Percentiles rank a stretch among this genome's conserved stretches.
Evolutionary conservation across 164 flowering plant species (phyloP).

Genomic region (Brasenia schreberi): DNA sequence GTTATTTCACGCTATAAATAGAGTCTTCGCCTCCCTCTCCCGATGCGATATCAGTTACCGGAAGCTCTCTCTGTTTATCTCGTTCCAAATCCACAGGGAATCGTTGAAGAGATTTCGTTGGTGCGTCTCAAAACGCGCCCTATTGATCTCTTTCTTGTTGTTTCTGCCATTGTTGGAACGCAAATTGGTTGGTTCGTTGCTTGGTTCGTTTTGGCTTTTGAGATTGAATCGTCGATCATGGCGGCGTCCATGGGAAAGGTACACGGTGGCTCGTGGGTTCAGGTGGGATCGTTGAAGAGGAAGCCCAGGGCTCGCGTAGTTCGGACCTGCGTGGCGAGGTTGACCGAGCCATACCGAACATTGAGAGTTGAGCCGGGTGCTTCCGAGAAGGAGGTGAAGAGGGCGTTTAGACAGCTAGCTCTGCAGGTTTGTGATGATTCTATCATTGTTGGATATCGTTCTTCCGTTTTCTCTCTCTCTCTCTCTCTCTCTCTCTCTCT

Average conservation of each 20-base stretch:
- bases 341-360: constrained; percentile 50
- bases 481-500: not conserved
- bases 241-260: not conserved
- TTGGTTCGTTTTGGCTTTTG: not conserved
- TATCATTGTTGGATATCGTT: not conserved
- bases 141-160: too few species aligned
- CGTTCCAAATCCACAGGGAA: not conserved
- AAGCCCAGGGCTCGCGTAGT: not conserved
- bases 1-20: too few species aligned
- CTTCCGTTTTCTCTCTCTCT: too few species aligned
- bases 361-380: constrained; percentile 59
- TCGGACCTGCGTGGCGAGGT: constrained; percentile 5
- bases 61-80: not conserved
- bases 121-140: not conserved
- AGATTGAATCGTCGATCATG: not conserved
- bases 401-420: constrained; percentile 77
- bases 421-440: constrained; percentile 29
- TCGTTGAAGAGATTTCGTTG: too few species aligned
- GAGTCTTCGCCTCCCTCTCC: not conserved
- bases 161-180: too few species aligned
- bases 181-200: not conserved
- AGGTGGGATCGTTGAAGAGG: not conserved
- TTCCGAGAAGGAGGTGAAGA: constrained; percentile 74
- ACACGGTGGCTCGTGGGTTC: not conserved
- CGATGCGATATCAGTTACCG: not conserved